phyloP scores from a whole-genome alignment of 2,329 filamentous ascomycete genomes.

The Apiospora pterosperma region DNA sequence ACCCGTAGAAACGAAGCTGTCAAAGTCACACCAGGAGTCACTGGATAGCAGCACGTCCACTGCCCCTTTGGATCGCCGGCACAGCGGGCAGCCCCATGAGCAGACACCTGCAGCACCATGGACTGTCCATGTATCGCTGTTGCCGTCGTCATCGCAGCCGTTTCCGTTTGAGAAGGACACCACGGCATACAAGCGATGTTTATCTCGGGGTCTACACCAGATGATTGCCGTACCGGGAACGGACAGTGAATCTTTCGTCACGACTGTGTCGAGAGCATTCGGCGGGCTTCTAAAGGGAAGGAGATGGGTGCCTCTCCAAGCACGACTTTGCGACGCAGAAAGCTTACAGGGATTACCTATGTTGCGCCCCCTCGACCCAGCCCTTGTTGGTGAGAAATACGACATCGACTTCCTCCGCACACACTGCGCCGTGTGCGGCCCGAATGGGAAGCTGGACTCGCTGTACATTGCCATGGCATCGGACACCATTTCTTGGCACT shows the following conservation, averaged over 20 bases:
- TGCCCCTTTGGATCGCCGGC: conserved; percentile 5
- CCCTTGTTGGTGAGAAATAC: conserved; percentile 39
- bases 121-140: conserved; percentile 58
- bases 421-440: conserved; percentile 54
- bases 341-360: conserved; percentile 54
- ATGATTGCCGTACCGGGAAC: conserved; percentile 51
- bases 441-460: conserved; percentile 53
- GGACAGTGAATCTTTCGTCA: conserved; percentile 45
- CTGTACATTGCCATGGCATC: conserved; percentile 56
- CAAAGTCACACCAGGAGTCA: background rate
- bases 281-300: conserved; percentile 45
- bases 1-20: background rate
- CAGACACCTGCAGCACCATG: conserved; percentile 29
- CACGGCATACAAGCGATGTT: conserved; percentile 56
- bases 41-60: background rate
- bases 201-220: conserved; percentile 57
- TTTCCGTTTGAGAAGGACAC: conserved; percentile 62
- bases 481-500: conserved; percentile 54
- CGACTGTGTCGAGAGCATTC: conserved; percentile 48
- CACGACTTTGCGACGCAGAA: conserved; percentile 53
- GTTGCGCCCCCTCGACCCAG: conserved; percentile 49
- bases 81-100: background rate
- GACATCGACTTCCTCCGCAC: conserved; percentile 48
- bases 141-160: conserved; percentile 50
- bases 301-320: conserved; percentile 56